phyloP scores from a whole-genome alignment of 352 stramenopile genomes.

The Plasmopara viticola region DNA sequence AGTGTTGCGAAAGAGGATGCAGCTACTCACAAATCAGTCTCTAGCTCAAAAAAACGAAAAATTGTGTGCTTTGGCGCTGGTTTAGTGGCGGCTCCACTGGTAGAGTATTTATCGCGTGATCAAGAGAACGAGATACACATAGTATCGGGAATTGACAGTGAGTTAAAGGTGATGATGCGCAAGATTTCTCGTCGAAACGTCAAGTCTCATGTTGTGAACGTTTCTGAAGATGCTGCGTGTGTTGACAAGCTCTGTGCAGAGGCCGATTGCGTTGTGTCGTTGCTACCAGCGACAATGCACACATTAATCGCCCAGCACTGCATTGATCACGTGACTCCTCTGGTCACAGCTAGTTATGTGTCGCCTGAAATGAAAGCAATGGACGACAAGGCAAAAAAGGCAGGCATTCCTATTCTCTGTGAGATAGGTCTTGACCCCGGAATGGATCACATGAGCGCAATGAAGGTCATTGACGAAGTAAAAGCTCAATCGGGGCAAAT shows the following conservation, averaged over 20 bases:
- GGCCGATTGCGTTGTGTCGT: conserved; percentile 90
- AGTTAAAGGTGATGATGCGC: conserved; percentile 59
- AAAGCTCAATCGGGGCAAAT: conserved; percentile 86
- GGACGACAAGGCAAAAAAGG: conserved; percentile 57
- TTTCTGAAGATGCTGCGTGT: conserved; percentile 34
- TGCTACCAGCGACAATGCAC: conserved; percentile 94
- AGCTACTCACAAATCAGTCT: conserved; percentile 44
- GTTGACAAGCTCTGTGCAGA: conserved; percentile 64
- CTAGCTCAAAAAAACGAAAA: conserved; percentile 61
- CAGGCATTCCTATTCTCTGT: conserved; percentile 90
- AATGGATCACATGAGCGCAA: conserved; percentile 96
- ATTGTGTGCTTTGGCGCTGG: conserved; percentile 85
- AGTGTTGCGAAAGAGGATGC: conserved; percentile 45
- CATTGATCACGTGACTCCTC: conserved; percentile 76
- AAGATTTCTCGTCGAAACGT: conserved; percentile 64
- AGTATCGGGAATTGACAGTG: conserved; percentile 64
- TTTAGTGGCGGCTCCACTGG: conserved; percentile 74
- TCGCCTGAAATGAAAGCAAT: conserved; percentile 90
- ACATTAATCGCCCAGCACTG: conserved; percentile 82
- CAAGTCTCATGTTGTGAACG: conserved; percentile 76
- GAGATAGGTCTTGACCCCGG: conserved; percentile 94
- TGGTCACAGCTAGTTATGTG: conserved; percentile 95
- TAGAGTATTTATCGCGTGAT: conserved; percentile 82
- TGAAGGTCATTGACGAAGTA: conserved; percentile 96
- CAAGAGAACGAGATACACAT: conserved; percentile 62